Conservation (phyloP, 2,329 filamentous ascomycete genomes). For the Fusarium guadeloupense region DNA sequence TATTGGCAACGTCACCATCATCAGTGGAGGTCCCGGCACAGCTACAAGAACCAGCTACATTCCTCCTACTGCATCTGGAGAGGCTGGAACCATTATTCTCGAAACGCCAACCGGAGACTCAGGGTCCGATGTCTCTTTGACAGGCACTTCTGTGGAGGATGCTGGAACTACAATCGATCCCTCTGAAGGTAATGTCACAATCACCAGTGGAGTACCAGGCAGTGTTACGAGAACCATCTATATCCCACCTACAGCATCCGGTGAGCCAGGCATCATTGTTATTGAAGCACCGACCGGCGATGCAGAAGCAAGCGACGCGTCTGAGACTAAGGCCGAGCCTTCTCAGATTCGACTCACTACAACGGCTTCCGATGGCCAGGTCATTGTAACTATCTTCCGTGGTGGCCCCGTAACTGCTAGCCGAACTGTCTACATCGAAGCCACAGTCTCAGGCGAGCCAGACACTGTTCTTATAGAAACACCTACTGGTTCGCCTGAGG, state of each 20-base stretch:
- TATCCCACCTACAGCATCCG: not conserved
- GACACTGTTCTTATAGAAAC: slow-evolving; percentile 12
- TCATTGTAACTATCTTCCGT: slow-evolving; percentile 8
- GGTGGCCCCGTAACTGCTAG: slow-evolving; percentile 7
- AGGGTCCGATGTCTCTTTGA: not conserved
- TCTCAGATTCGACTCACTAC: too few species aligned
- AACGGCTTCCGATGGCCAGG: not conserved
- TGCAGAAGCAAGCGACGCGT: rapidly evolving
- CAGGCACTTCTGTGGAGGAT: not conserved
- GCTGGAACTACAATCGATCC: not conserved
- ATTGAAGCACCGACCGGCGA: slow-evolving; percentile 5
- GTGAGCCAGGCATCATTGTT: not conserved
- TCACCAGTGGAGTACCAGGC: not conserved
- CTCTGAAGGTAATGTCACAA: slow-evolving; percentile 1
- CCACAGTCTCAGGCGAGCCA: slow-evolving; percentile 5
- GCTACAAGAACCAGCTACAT: not conserved
- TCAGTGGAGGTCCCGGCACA: slow-evolving; percentile 4
- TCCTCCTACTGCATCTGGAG: not conserved
- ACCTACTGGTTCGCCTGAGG: not conserved
- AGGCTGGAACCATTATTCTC: slow-evolving; percentile 3
- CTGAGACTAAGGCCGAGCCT: not conserved
- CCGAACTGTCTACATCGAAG: not conserved
- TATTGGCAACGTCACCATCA: slow-evolving; percentile 3
- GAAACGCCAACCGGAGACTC: slow-evolving; percentile 6
- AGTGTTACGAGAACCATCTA: not conserved